Percentiles rank a stretch among this genome's conserved stretches.
These are phyloP conservation scores for Tetrapisispora phaffii DNA, from an alignment of 805 yeast species.

Conservation along the genomic window DNA sequence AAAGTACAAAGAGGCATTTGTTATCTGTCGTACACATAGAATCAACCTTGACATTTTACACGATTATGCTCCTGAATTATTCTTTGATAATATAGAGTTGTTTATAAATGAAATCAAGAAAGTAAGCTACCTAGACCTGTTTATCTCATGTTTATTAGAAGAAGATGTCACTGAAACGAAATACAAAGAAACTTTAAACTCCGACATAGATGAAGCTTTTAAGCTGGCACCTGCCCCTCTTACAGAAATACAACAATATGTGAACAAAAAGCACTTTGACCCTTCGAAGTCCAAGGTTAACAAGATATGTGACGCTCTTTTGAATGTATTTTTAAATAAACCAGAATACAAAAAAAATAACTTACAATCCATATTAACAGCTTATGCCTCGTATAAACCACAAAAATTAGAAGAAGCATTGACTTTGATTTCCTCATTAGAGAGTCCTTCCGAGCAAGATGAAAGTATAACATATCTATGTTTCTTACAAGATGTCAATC, in stretches of 20 bases:
- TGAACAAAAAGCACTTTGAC: slow-evolving; percentile 33
- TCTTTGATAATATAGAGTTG: slow-evolving; percentile 48
- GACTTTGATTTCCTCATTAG: slow-evolving; percentile 44
- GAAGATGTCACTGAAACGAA: slow-evolving; percentile 78
- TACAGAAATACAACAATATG: slow-evolving; percentile 33
- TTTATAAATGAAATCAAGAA: slow-evolving; percentile 64
- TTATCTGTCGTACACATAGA: slow-evolving; percentile 80
- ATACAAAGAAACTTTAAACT: slow-evolving; percentile 59
- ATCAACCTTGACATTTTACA: slow-evolving; percentile 82
- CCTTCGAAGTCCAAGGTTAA: slow-evolving; percentile 53
- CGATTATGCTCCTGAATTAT: slow-evolving; percentile 72
- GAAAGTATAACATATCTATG: slow-evolving; percentile 73
- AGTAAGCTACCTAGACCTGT: slow-evolving; percentile 73
- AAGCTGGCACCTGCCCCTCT: slow-evolving; percentile 25
- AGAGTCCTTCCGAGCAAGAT: slow-evolving; percentile 42
- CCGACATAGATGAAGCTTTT: slow-evolving; percentile 21
- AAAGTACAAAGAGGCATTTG: slow-evolving; percentile 64
- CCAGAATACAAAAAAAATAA: slow-evolving; percentile 47
- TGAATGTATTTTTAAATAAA: slow-evolving; percentile 41
- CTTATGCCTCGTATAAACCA: slow-evolving; percentile 85
- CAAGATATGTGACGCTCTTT: slow-evolving; percentile 61
- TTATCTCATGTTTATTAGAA: slow-evolving; percentile 74
- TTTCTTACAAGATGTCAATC: slow-evolving; percentile 81
- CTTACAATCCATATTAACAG: slow-evolving; percentile 74
- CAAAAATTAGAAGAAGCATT: slow-evolving; percentile 75